Conservation (phyloP, 805 yeast genomes). For the Kluyveromyces lactis region DNA sequence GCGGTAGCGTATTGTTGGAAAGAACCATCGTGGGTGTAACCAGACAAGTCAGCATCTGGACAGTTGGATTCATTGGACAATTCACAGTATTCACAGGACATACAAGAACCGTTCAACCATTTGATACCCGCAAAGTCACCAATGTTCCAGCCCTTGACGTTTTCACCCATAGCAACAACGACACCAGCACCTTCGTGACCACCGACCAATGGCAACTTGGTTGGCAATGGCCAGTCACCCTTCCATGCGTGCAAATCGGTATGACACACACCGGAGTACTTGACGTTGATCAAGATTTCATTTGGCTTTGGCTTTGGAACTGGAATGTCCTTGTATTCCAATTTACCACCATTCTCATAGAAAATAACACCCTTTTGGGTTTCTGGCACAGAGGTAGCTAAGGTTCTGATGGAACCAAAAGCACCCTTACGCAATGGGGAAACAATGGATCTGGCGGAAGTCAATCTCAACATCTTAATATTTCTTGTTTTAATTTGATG, state of each 20-base stretch:
- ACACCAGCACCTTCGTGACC: constrained; percentile 73
- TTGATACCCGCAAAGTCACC: constrained; percentile 64
- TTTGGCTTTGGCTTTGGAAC: constrained; percentile 56
- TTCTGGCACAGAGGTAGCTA: constrained; percentile 30
- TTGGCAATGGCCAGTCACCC: constrained; percentile 60
- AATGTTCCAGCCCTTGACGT: constrained; percentile 50
- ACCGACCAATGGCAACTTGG: constrained; percentile 55
- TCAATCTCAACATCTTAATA: constrained; percentile 4
- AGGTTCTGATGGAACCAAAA: constrained; percentile 3
- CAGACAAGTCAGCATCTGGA: constrained; percentile 59
- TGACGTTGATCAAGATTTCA: constrained; percentile 57
- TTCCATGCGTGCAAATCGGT: constrained; percentile 71
- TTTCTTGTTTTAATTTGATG: too few relatives aligned
- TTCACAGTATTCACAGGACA: constrained; percentile 57
- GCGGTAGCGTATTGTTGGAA: constrained; percentile 63
- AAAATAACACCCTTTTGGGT: constrained; percentile 46
- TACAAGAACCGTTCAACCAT: constrained; percentile 63
- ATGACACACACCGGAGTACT: constrained; percentile 70
- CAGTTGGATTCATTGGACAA: constrained; percentile 56
- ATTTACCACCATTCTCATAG: constrained; percentile 39
- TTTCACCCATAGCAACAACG: constrained; percentile 54
- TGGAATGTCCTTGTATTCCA: constrained; percentile 43
- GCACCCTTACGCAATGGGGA: background rate
- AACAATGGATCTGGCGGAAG: background rate
- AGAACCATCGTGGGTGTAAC: constrained; percentile 66